Evolutionary conservation across 352 stramenopile genomes (phyloP), one percentile per base, ranked within the genome.

Genomic region (Plasmopara viticola): DNA sequence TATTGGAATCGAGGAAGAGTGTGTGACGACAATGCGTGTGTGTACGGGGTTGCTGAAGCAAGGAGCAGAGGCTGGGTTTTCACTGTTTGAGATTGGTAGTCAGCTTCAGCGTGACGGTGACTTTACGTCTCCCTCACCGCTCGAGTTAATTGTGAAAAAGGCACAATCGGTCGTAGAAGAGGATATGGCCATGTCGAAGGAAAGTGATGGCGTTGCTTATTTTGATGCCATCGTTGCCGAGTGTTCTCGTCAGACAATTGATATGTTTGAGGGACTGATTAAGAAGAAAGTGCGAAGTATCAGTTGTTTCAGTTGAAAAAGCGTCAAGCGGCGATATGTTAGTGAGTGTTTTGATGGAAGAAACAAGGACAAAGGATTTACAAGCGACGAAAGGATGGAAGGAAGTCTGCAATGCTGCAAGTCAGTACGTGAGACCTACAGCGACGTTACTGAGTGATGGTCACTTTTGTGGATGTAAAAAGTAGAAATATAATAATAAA

Each of bases 261-360:
- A 29, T 28, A 60, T 91, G 77, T 80, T 90, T 43, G 67, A 70
- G 9, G 62, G 78, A 17, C 60, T 81, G 52, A 83, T 78, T 9
- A 89, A 89, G 73, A 88, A 87, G 58, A 94, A 91, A 67, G 83
- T 90, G 44, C 80, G 83, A 58, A 94, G 83, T 64, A 91, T 94
- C 48, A 94, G 83, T 58, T 90, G 78, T 64, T 89, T 94, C 65
- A 88, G 69, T 56, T 90, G 75, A 55, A 9, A 20, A 6, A 49
- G 40, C 29, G 49, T 38, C 15, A 33, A 25, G 30, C 12, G 48
- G 57, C 18, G 45, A 33, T 57, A 51, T 57, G 60, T 14, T 51
- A 67, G 51, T 72, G 64, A 70, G 57, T 75, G 67, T 75, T 75
- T 75, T 75, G 63, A 72, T 64, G 62, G 63, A 72, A 75, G 67